Evolutionary conservation across 306 rosid genomes (phyloP).

Genomic region (Fragaria nilgerrensis): DNA sequence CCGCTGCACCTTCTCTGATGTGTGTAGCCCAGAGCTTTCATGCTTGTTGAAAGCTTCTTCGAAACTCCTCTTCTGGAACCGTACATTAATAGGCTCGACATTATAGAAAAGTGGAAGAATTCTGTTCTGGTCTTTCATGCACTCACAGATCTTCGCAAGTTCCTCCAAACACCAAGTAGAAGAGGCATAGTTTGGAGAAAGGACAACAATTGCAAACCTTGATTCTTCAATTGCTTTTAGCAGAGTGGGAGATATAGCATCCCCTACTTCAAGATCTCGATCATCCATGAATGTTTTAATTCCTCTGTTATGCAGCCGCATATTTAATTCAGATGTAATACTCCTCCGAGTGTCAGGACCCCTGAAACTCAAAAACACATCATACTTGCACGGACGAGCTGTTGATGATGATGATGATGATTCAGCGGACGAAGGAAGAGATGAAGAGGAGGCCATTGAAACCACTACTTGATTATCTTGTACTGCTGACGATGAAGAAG

Average conservation of each 20-base stretch:
- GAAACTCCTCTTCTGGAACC: too few relatives aligned
- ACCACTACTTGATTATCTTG: too few relatives aligned
- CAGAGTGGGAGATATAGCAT: background rate
- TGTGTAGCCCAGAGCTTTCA: background rate
- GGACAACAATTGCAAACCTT: background rate
- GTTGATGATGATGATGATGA: too few relatives aligned
- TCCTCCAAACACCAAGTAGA: background rate
- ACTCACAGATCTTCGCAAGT: background rate
- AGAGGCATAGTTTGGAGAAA: background rate
- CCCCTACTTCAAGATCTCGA: background rate
- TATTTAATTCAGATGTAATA: too few relatives aligned
- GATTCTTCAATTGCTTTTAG: background rate
- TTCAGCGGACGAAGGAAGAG: too few relatives aligned
- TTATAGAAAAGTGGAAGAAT: background rate
- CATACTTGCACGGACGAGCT: background rate
- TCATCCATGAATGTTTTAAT: background rate
- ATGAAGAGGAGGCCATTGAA: too few relatives aligned
- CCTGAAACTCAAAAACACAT: background rate
- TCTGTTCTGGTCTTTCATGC: background rate
- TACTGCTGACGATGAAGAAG: background rate
- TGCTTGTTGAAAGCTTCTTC: too few relatives aligned
- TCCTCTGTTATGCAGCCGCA: background rate
- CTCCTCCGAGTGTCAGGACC: too few relatives aligned
- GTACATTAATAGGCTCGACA: background rate
- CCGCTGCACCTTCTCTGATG: background rate